Evolutionary conservation across 129 eudicot species (phyloP).

Genomic region (Glebionis coronaria): DNA sequence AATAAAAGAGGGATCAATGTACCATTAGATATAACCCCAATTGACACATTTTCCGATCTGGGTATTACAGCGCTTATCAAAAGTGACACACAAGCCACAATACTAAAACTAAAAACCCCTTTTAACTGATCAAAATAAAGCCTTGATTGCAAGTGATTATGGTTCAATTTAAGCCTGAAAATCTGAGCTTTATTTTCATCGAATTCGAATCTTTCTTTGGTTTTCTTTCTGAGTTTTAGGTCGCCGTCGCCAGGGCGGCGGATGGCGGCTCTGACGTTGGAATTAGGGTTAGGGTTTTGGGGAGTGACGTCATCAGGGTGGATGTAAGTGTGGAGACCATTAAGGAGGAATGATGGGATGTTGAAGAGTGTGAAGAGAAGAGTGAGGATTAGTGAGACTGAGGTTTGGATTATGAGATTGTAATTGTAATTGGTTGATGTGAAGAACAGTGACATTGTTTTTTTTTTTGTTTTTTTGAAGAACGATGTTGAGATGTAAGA

Average conservation of each 20-base stretch:
- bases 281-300: slow-evolving; percentile 24
- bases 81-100: slow-evolving; percentile 47
- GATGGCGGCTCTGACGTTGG: slow-evolving; percentile 69
- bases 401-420: slow-evolving; percentile 54
- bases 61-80: slow-evolving; percentile 46
- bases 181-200: slow-evolving; percentile 98
- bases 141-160: slow-evolving; percentile 67
- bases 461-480: slow-evolving; percentile 4
- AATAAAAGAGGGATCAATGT: slow-evolving; percentile 68
- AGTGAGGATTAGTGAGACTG: slow-evolving; percentile 56
- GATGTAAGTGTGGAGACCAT: slow-evolving; percentile 83
- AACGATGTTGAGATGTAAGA: not conserved
- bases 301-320: slow-evolving; percentile 98
- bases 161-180: slow-evolving; percentile 72
- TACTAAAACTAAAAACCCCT: slow-evolving; percentile 49
- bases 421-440: slow-evolving; percentile 12
- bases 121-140: slow-evolving; percentile 61
- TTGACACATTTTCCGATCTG: slow-evolving; percentile 25
- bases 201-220: slow-evolving; percentile 66
- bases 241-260: slow-evolving; percentile 65
- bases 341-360: slow-evolving; percentile 62
- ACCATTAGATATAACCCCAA: slow-evolving; percentile 60
- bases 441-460: slow-evolving; percentile 21
- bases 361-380: slow-evolving; percentile 60
- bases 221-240: slow-evolving; percentile 64